Evolutionary conservation across 225 moss, liverwort and hornwort genomes (phyloP).

Genomic region (Pseudisothecium myosuroides): DNA sequence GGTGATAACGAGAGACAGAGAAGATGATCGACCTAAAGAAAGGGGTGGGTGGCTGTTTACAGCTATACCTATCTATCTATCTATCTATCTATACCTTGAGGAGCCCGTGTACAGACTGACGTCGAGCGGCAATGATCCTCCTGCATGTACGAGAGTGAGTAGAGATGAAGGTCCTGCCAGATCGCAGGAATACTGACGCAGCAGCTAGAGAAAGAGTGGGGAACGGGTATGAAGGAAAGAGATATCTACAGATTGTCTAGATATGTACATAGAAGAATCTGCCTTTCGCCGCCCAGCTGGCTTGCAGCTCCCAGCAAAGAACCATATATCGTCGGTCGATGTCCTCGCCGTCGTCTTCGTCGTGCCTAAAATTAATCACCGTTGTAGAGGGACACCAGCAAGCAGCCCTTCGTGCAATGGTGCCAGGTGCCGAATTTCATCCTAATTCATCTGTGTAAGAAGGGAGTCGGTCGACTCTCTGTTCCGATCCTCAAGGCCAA

Average conservation of each 20-base stretch:
- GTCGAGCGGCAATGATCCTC: neutral
- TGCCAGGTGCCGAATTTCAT: neutral
- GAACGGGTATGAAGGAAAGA: neutral
- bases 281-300: neutral
- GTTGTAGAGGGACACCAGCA: slow-evolving; percentile 5
- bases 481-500: slow-evolving; percentile 9
- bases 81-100: slow-evolving; percentile 22
- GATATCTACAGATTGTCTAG: slow-evolving; percentile 21
- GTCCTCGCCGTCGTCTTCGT: neutral
- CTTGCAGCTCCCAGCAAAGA: neutral
- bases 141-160: neutral
- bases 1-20: neutral
- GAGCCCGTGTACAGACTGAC: slow-evolving; percentile 14
- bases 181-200: neutral
- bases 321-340: neutral
- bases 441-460: neutral
- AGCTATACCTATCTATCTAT: neutral
- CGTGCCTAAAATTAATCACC: slow-evolving; percentile 8
- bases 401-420: neutral
- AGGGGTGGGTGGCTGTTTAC: neutral
- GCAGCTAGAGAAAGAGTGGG: neutral
- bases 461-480: neutral
- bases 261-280: slow-evolving; percentile 26
- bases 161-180: neutral
- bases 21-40: neutral